Conservation (phyloP, 2,329 filamentous ascomycete species). For the Fonsecaea multimorphosa region DNA sequence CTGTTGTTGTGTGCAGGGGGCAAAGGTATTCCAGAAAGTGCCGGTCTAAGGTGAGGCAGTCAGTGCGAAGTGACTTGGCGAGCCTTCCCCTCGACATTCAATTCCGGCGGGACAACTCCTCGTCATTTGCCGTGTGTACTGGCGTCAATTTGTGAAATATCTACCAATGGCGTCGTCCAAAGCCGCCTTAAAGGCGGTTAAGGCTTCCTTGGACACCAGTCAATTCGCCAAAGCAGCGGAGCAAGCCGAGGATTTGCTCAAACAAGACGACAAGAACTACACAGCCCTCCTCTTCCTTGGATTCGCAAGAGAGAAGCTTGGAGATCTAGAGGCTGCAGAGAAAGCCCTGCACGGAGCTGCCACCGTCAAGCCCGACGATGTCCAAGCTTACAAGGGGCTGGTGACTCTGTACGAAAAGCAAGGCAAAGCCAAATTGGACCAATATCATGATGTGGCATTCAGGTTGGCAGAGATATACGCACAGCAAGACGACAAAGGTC, state of each 20-base stretch:
- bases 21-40: neutral
- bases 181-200: constrained; percentile 79
- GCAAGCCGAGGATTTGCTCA: constrained; percentile 71
- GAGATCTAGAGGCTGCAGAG: constrained; percentile 74
- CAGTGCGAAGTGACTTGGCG: neutral
- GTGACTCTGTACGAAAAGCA: constrained; percentile 84
- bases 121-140: neutral
- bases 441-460: constrained; percentile 75
- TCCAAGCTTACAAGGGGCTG: constrained; percentile 90
- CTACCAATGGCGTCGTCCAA: constrained; percentile 61
- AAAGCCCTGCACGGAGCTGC: constrained; percentile 76
- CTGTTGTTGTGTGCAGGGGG: neutral
- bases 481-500: constrained; percentile 65
- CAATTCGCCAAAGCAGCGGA: constrained; percentile 78
- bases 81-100: neutral
- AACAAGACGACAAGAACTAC: constrained; percentile 77
- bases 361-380: constrained; percentile 72
- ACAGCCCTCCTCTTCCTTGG: constrained; percentile 88
- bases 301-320: constrained; percentile 79
- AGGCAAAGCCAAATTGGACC: constrained; percentile 68
- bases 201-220: constrained; percentile 75
- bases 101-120: neutral
- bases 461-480: constrained; percentile 77
- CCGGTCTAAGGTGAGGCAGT: constrained; percentile 4
- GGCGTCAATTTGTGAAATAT: neutral